phyloP scores from a whole-genome alignment of 2,329 filamentous ascomycete genomes.

The Trichoderma arundinaceum region DNA sequence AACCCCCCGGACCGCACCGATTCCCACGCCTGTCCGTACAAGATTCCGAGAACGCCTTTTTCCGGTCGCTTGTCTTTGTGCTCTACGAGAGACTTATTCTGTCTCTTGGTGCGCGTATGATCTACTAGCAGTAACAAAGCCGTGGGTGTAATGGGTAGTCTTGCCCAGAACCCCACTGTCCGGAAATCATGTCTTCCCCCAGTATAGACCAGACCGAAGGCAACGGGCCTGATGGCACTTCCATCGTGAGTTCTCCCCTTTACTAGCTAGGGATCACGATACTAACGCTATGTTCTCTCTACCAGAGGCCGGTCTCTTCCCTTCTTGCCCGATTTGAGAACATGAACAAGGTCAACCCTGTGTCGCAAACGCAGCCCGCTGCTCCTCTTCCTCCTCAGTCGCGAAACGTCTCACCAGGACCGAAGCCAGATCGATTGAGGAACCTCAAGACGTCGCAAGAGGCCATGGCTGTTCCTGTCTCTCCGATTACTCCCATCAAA shows the following conservation, averaged over 20 bases:
- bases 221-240: constrained; percentile 75
- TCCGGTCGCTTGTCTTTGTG: background rate
- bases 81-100: constrained; percentile 1
- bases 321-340: constrained; percentile 82
- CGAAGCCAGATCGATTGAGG: constrained; percentile 52
- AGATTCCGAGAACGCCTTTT: background rate
- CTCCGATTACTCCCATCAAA: constrained; percentile 31
- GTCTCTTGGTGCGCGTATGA: constrained; percentile 39
- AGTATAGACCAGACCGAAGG: constrained; percentile 43
- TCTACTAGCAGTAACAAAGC: constrained; percentile 34
- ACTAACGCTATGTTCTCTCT: constrained; percentile 15
- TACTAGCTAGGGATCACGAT: background rate
- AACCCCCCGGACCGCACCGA: constrained; percentile 20
- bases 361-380: constrained; percentile 36
- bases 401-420: constrained; percentile 47
- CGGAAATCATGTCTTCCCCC: constrained; percentile 38
- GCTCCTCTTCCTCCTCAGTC: constrained; percentile 36
- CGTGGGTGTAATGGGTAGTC: constrained; percentile 47
- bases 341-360: constrained; percentile 50
- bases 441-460: constrained; percentile 50
- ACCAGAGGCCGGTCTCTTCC: constrained; percentile 79
- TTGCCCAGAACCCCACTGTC: constrained; percentile 42
- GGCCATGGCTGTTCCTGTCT: constrained; percentile 32
- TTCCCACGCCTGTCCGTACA: background rate
- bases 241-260: constrained; percentile 62